Evolutionary conservation across 2,329 filamentous ascomycete species (phyloP).

Genomic region (Aspergillus amoenus): DNA sequence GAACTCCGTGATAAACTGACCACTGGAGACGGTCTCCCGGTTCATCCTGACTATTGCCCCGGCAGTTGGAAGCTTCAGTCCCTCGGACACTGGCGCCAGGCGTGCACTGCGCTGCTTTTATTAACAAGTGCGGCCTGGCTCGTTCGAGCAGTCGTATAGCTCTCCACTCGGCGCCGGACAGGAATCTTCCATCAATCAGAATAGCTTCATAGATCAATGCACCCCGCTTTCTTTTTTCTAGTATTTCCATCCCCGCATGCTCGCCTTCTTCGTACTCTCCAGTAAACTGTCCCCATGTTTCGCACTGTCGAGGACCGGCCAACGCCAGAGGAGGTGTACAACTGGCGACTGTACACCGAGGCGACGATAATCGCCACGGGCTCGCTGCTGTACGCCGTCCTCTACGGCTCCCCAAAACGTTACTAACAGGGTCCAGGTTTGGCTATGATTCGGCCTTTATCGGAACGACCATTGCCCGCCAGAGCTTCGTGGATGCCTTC

Average conservation of each 20-base stretch:
- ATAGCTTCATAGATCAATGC: background rate
- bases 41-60: no score
- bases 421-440: slow-evolving; percentile 38
- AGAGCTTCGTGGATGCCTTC: slow-evolving; percentile 50
- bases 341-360: slow-evolving; percentile 52
- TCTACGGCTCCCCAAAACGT: slow-evolving; percentile 14
- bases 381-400: slow-evolving; percentile 33
- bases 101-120: no score
- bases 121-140: no score
- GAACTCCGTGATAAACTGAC: no score
- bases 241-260: background rate
- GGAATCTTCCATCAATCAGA: background rate
- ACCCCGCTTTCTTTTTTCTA: background rate
- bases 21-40: no score
- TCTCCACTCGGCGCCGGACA: background rate
- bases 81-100: no score
- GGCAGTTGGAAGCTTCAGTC: no score
- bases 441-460: slow-evolving; percentile 57
- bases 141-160: no score
- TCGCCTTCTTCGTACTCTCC: background rate
- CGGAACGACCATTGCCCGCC: slow-evolving; percentile 54
- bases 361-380: slow-evolving; percentile 52
- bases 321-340: slow-evolving; percentile 57
- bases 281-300: background rate
- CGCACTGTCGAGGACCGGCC: slow-evolving; percentile 50